Evolutionary conservation across 345 rosid species (phyloP).

Genomic region (Geranium brycei): DNA sequence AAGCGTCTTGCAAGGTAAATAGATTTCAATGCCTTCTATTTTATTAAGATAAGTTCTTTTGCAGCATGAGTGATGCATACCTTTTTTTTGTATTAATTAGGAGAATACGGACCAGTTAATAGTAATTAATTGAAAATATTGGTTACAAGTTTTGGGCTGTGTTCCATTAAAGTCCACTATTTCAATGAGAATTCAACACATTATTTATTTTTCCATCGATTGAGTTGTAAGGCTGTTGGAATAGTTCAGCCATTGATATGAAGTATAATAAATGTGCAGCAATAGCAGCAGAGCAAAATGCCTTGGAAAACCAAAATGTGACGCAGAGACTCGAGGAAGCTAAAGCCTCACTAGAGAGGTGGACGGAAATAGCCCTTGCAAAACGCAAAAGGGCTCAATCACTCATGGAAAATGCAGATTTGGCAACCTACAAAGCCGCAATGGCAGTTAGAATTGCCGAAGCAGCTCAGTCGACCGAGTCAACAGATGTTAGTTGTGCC

Average conservation of each 20-base stretch:
- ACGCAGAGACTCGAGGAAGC: slow-evolving; percentile 42
- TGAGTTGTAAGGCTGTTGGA: too few relatives aligned
- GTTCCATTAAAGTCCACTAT: too few relatives aligned
- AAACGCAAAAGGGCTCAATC: slow-evolving; percentile 59
- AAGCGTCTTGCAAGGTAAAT: slow-evolving; percentile 39
- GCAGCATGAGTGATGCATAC: neutral
- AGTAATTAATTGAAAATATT: too few relatives aligned
- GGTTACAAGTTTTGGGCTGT: too few relatives aligned
- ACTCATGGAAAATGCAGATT: slow-evolving; percentile 67
- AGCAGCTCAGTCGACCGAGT: slow-evolving; percentile 28
- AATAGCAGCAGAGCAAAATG: slow-evolving; percentile 34
- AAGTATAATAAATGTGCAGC: slow-evolving; percentile 13
- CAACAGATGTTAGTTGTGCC: slow-evolving; percentile 19
- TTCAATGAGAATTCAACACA: too few relatives aligned
- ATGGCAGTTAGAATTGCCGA: slow-evolving; percentile 60
- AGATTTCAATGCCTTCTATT: neutral
- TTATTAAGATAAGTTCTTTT: neutral
- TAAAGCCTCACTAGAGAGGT: slow-evolving; percentile 22
- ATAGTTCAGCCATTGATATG: neutral
- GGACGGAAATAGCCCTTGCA: slow-evolving; percentile 33
- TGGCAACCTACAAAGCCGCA: slow-evolving; percentile 65
- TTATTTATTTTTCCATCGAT: neutral
- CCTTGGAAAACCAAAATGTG: slow-evolving; percentile 31
- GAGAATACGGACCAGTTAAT: neutral
- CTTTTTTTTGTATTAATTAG: slow-evolving; percentile 1